Evolutionary conservation across 257 asterid species (phyloP).

Genomic region (Osmanthus fragrans): DNA sequence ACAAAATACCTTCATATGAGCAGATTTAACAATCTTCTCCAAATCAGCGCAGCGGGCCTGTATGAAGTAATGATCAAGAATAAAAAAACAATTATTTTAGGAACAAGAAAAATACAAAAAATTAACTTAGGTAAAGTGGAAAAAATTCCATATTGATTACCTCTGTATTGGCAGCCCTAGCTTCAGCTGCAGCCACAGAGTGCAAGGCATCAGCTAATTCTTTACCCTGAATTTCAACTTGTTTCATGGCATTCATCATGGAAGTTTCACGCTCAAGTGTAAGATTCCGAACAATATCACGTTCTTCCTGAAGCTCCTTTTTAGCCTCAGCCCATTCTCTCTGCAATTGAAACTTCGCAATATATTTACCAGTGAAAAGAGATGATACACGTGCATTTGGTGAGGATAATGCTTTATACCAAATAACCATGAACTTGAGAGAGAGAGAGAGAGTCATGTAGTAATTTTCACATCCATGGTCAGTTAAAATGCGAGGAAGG

Average conservation of each 20-base stretch:
- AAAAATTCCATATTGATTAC: conserved; percentile 27
- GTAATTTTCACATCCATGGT: conserved; percentile 8
- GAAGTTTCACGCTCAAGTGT: conserved; percentile 61
- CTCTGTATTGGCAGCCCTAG: conserved; percentile 90
- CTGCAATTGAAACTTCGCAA: conserved; percentile 36
- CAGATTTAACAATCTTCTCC: conserved; percentile 59
- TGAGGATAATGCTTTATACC: background rate
- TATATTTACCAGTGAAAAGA: conserved; percentile 16
- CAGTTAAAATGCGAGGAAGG: background rate
- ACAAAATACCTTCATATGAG: conserved; percentile 52
- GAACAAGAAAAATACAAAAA: background rate
- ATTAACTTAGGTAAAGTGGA: background rate
- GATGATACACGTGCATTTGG: background rate
- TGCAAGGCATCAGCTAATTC: conserved; percentile 62
- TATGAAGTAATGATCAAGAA: conserved; percentile 18
- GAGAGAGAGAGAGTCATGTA: background rate
- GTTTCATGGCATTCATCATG: conserved; percentile 55
- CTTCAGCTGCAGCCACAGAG: conserved; percentile 71
- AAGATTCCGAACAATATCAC: conserved; percentile 65
- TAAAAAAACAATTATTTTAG: conserved; percentile 10
- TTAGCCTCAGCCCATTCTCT: conserved; percentile 96
- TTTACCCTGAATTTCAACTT: conserved; percentile 66
- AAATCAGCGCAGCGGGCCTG: conserved; percentile 77
- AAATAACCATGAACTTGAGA: conserved; percentile 2
- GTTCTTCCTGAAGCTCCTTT: conserved; percentile 81